These are phyloP conservation scores for Cynanchum wilfordii DNA, from an alignment of 257 asterid species.

Conservation along the genomic window DNA sequence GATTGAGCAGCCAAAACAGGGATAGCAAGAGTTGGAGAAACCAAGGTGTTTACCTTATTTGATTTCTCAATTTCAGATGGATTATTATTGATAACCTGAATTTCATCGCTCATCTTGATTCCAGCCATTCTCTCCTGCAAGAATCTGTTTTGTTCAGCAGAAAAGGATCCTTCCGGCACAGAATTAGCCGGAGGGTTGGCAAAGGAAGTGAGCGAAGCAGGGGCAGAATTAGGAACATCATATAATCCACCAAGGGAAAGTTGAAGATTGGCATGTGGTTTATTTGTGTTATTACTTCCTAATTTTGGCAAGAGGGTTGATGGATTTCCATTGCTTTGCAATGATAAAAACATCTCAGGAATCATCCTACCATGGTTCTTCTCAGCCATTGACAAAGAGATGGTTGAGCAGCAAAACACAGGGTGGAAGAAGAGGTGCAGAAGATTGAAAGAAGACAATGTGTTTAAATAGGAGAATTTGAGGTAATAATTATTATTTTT, in stretches of 20 bases:
- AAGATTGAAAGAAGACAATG: neutral
- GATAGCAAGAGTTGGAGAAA: neutral
- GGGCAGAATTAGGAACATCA: neutral
- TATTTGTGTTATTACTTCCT: neutral
- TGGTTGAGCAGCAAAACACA: neutral
- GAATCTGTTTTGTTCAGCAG: neutral
- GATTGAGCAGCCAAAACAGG: neutral
- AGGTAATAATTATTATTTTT: too few relatives aligned
- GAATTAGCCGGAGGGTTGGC: neutral
- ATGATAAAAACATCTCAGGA: neutral
- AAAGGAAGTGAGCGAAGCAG: neutral
- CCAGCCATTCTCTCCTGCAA: neutral
- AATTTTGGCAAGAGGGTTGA: neutral
- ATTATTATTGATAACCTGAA: neutral
- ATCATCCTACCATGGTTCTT: neutral
- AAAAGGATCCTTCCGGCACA: neutral
- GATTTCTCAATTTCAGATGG: neutral
- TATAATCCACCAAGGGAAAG: conserved; percentile 6
- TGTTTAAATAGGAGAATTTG: neutral
- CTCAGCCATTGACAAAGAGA: conserved; percentile 4
- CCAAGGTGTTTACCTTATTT: neutral
- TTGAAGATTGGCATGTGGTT: neutral
- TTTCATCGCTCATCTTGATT: neutral
- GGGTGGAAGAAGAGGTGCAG: neutral
- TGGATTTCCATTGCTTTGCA: neutral